These are phyloP conservation scores for Notholithocarpus densiflorus DNA, from an alignment of 306 rosid genomes.

Conservation along the genomic window DNA sequence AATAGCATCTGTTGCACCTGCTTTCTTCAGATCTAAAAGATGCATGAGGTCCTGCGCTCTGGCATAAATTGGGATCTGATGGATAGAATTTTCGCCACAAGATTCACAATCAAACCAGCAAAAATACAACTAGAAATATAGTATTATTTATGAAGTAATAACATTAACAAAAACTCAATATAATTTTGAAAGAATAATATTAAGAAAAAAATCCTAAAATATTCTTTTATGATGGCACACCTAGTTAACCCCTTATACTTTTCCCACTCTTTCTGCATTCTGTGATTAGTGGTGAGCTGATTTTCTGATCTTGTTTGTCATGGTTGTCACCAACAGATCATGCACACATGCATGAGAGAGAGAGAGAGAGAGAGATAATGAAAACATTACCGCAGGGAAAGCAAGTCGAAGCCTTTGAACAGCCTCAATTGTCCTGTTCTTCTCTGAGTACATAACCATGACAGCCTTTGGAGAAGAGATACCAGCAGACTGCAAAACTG, in stretches of 20 bases:
- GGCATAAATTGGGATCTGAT: constrained; percentile 89
- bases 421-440: constrained; percentile 59
- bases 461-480: constrained; percentile 90
- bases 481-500: constrained; percentile 92
- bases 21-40: constrained; percentile 84
- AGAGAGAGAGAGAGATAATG: constrained; percentile 1
- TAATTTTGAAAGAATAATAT: neutral
- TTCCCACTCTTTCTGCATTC: neutral
- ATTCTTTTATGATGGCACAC: neutral
- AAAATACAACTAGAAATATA: constrained; percentile 1
- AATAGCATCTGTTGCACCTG: constrained; percentile 93
- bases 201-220: neutral
- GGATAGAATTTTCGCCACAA: constrained; percentile 25
- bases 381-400: constrained; percentile 75
- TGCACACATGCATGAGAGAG: too few species aligned
- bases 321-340: neutral
- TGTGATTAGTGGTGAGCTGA: neutral
- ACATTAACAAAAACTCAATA: neutral
- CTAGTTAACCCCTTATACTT: neutral
- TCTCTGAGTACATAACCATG: constrained; percentile 83
- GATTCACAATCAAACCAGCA: constrained; percentile 20
- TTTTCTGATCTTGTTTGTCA: neutral
- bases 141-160: neutral
- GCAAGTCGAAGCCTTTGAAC: constrained; percentile 76
- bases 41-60: constrained; percentile 83